phyloP scores from a whole-genome alignment of 306 rosid genomes.

The Cajanus cajan region DNA sequence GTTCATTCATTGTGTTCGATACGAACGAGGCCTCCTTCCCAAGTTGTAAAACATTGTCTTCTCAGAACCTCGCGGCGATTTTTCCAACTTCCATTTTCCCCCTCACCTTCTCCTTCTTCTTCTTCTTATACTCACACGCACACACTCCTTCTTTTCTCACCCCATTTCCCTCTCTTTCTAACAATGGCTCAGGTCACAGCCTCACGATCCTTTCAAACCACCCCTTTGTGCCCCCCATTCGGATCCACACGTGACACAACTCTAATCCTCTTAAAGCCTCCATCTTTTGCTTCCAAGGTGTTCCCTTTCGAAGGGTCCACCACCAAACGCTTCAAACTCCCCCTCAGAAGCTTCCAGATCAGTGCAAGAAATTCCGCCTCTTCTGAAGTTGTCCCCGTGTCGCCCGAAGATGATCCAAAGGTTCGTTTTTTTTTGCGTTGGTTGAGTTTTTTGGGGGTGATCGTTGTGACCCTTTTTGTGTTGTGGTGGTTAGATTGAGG shows the following conservation, averaged over 20 bases:
- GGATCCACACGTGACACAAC: slow-evolving; percentile 56
- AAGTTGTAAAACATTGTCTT: slow-evolving; percentile 2
- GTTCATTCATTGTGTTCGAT: slow-evolving; percentile 43
- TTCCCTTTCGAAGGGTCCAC: slow-evolving; percentile 31
- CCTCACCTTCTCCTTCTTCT: neutral
- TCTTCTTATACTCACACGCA: neutral
- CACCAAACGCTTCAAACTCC: slow-evolving; percentile 29
- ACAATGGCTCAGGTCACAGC: slow-evolving; percentile 84
- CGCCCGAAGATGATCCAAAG: slow-evolving; percentile 72
- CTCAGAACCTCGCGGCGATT: slow-evolving; percentile 57
- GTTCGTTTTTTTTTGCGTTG: slow-evolving; percentile 36
- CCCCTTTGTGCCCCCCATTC: slow-evolving; percentile 44
- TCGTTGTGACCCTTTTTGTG: slow-evolving; percentile 29
- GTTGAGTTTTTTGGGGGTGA: neutral
- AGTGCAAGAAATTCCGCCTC: slow-evolving; percentile 56
- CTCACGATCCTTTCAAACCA: slow-evolving; percentile 66
- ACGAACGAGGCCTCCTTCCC: slow-evolving; percentile 49
- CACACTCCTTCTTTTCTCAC: neutral
- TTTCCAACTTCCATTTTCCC: slow-evolving; percentile 35
- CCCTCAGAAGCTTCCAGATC: slow-evolving; percentile 34
- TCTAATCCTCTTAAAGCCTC: slow-evolving; percentile 48
- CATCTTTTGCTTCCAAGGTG: slow-evolving; percentile 44
- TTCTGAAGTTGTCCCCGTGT: slow-evolving; percentile 64
- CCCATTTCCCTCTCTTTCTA: neutral
- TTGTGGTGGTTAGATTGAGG: slow-evolving; percentile 47